Evolutionary conservation across 176 grass and related monocot species (phyloP).

Genomic region (Stipa capillata): DNA sequence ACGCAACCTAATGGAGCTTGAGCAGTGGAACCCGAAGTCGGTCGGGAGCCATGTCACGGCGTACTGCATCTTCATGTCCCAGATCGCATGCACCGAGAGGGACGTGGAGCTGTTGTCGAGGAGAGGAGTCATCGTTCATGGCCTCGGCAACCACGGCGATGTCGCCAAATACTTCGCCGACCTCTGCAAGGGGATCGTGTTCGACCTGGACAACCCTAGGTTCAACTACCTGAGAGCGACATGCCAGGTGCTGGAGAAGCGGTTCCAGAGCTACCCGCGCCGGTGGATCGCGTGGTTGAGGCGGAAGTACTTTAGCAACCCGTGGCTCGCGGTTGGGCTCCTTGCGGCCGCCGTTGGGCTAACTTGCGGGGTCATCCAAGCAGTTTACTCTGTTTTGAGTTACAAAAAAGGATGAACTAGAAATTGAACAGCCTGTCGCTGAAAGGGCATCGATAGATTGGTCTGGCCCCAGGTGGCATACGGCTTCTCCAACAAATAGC

Average conservation of each 20-base stretch:
- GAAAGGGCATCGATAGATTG: too few species aligned
- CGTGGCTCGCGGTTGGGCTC: not conserved
- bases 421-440: too few species aligned
- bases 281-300: not conserved
- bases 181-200: conserved; percentile 14
- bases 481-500: too few species aligned
- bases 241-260: not conserved
- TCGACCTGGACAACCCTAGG: not conserved
- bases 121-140: not conserved
- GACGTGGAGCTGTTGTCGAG: not conserved
- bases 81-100: not conserved
- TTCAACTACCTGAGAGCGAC: not conserved
- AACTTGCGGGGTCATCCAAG: not conserved
- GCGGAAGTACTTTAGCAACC: not conserved
- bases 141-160: not conserved
- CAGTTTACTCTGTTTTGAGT: not conserved
- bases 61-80: conserved; percentile 24
- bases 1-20: conserved; percentile 20
- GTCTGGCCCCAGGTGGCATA: too few species aligned
- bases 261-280: not conserved
- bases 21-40: not conserved
- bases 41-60: not conserved
- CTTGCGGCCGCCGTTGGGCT: not conserved
- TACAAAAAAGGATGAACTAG: not conserved
- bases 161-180: not conserved